Conservation (phyloP, 2,329 filamentous ascomycete genomes). For the Colletotrichum incanum region DNA sequence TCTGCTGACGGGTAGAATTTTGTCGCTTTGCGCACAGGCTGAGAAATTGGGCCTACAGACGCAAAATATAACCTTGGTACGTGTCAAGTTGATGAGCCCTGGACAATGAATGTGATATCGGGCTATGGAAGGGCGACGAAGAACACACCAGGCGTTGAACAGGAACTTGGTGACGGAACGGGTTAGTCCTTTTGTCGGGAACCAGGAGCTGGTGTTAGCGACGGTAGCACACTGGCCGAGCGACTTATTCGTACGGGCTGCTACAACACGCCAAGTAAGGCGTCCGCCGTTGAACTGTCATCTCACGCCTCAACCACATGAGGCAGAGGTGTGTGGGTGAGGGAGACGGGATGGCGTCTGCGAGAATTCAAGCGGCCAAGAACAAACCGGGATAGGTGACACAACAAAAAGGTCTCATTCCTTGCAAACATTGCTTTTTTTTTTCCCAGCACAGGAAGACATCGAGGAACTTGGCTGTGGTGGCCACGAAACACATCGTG, state of each 20-base stretch:
- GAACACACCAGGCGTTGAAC: not conserved
- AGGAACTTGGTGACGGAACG: not conserved
- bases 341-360: constrained; percentile 11
- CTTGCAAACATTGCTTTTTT: constrained; percentile 25
- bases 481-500: constrained; percentile 4
- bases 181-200: not conserved
- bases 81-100: constrained; percentile 19
- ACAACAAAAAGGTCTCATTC: constrained; percentile 13
- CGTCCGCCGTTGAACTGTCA: constrained; percentile 22
- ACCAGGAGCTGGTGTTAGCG: not conserved
- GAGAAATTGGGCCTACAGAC: constrained; percentile 4
- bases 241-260: not conserved
- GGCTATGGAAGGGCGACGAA: too few relatives aligned
- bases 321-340: not conserved
- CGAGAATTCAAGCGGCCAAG: constrained; percentile 3
- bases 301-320: not conserved
- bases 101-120: constrained; percentile 8
- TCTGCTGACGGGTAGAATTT: constrained; percentile 7
- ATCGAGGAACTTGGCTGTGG: constrained; percentile 9
- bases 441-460: constrained; percentile 10
- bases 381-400: constrained; percentile 30
- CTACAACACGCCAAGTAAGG: constrained; percentile 7
- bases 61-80: constrained; percentile 7
- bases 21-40: not conserved
- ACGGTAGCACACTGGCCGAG: not conserved